phyloP scores from a whole-genome alignment of 2,329 filamentous ascomycete genomes.

The Fusarium concolor region DNA sequence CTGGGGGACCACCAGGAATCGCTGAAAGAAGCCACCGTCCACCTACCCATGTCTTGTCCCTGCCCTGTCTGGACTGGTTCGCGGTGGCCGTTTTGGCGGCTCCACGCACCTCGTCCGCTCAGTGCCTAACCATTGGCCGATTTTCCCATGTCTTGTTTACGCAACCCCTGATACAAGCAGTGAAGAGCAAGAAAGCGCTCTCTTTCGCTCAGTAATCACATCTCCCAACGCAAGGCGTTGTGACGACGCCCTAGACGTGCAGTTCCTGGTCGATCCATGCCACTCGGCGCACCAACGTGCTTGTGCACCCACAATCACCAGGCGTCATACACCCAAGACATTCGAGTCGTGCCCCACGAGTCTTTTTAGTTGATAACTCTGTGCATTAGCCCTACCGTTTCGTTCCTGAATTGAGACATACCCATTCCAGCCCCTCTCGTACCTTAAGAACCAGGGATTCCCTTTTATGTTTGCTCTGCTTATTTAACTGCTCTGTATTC shows the following conservation, averaged over 20 bases:
- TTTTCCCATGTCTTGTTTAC: conserved; percentile 28
- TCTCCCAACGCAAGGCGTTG: conserved; percentile 38
- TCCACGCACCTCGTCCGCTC: conserved; percentile 34
- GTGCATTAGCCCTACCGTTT: conserved; percentile 40
- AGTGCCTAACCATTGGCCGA: conserved; percentile 40
- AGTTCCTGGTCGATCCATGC: conserved; percentile 44
- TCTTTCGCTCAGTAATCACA: conserved; percentile 41
- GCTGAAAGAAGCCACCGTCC: conserved; percentile 37
- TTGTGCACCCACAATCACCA: conserved; percentile 40
- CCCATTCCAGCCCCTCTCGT: conserved; percentile 48
- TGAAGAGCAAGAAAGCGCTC: conserved; percentile 26
- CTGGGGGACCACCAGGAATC: conserved; percentile 26
- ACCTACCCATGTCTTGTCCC: conserved; percentile 33
- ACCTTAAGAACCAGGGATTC: conserved; percentile 44
- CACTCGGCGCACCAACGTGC: conserved; percentile 31
- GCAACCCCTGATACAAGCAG: conserved; percentile 30
- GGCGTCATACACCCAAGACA: conserved; percentile 40
- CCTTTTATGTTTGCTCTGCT: conserved; percentile 30
- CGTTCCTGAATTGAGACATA: conserved; percentile 57
- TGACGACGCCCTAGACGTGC: conserved; percentile 42
- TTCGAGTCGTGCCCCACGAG: conserved; percentile 38
- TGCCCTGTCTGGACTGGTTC: conserved; percentile 41
- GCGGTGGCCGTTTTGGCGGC: conserved; percentile 36
- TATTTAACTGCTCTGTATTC: conserved; percentile 8
- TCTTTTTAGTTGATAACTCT: conserved; percentile 35